Base-by-base conservation (phyloP, 495 filamentous ascomycete species). In the Penicillium argentinense region DNA sequence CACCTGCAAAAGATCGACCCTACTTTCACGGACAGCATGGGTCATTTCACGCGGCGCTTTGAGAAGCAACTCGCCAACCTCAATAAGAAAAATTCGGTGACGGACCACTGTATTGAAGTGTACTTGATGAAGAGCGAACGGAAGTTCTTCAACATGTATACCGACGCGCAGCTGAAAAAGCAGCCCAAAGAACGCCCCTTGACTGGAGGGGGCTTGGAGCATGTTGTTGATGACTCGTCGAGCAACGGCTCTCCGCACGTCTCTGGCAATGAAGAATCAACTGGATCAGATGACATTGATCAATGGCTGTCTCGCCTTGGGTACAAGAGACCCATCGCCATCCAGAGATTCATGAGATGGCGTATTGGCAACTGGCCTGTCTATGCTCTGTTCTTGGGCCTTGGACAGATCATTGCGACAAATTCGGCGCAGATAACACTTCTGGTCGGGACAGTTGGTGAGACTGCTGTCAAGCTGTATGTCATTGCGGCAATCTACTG, bases 341-440 rank as follows among this genome's bases (percentile, higher is more conserved):
- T 60, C 14, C 49, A 57, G 29, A 71, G 68, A 16, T 38, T 63
- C 5, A 51, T 60, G 41, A 42, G 59, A 25, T 41, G 63, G 53
- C 62, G 61, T 6, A 60, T 63, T 26, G 63, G 58, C 9, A 76
- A 84, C 42, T 87, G 84, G 84, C 84, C 83, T 3, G 41, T 86
- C 7, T 87, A 87, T 60, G 67, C 80, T 16, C 74, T 87, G 55
- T 57, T 85, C 18, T 71, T 87, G 13, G 80, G 82, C 25, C 70
- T 85, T 52, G 81, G 80, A 5, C 84, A 86, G 57, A 78, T 87
- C 47, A 75, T 87, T 32, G 79, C 84, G 0, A 79, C 80, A 38
- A 86, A 83, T 55, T 84, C 79, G 0, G 84, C 85, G 62, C 83
- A 87, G 49, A 81, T 87, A 58, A 83, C 82, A 4, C 75, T 87